Conservation (phyloP, 2,329 filamentous ascomycete species). For the Microascus cirrosus region DNA sequence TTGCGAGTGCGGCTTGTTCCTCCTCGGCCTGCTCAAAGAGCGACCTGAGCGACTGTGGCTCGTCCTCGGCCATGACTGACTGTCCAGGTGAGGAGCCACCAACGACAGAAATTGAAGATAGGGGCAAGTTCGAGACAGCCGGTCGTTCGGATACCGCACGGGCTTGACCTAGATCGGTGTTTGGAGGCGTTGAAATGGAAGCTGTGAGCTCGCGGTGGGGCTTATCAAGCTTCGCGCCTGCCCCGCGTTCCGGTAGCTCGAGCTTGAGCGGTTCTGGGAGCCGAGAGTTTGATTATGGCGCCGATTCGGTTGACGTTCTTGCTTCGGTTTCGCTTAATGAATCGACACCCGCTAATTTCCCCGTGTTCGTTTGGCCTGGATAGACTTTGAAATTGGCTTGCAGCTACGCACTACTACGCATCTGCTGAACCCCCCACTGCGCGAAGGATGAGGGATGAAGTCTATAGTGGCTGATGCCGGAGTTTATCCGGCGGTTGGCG, state of each 20-base stretch:
- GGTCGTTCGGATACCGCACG: not conserved
- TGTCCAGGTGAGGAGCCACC: not conserved
- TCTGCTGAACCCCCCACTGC: not conserved
- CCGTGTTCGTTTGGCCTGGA: no score
- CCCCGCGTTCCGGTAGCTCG: not conserved
- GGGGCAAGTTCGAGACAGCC: no score
- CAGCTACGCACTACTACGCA: no score
- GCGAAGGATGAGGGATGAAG: not conserved
- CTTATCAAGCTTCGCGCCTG: not conserved
- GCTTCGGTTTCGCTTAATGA: no score
- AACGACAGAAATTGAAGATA: not conserved
- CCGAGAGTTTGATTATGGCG: no score
- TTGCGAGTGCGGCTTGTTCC: slow-evolving; percentile 47
- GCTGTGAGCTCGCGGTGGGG: not conserved
- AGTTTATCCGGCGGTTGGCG: not conserved
- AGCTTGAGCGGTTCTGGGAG: not conserved
- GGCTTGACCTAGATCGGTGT: not conserved
- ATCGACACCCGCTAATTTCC: no score
- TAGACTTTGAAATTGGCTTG: no score
- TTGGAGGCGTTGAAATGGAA: not conserved
- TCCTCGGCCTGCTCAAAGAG: slow-evolving; percentile 38
- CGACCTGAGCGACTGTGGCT: slow-evolving; percentile 37
- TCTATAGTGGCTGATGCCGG: not conserved
- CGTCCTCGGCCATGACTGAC: slow-evolving; percentile 19
- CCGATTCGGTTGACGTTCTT: no score